Base-by-base conservation (phyloP, 805 yeast genomes). In the Yarrowia porcina region DNA sequence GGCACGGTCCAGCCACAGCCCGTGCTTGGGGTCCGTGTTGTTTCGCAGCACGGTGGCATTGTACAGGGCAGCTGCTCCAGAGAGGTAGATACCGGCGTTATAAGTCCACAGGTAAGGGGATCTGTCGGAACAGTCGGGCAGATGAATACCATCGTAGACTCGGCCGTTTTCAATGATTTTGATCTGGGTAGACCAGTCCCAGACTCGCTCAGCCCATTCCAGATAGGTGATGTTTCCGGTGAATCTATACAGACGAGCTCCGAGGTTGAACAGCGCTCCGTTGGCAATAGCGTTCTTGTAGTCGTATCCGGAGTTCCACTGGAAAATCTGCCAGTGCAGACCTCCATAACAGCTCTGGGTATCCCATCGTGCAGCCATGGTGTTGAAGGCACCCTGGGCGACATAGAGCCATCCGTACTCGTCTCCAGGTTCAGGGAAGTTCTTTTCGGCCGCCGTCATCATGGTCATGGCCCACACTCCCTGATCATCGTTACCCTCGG, bases 401-500 rank as follows among this genome's bases (percentile, higher is more conserved):
- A 89, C 74, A 32, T 85, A 82, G 42, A 89, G 79, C 96, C 96
- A 90, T 66, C 83, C 82, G 28, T 82, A 75, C 33, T 75, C 79
- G 0, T 68, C 64, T 73, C 82, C 77, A 0, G 92, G 91, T 69
- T 89, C 88, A 6, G 89, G 78, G 74, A 90, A 90, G 75, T 88
- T 88, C 71, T 88, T 82, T 71, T 90, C 97, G 1, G 90, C 87
- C 1, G 96, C 96, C 17, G 82, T 84, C 88, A 90, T 85, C 2
- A 80, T 94, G 1, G 94, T 87, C 49, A 90, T 78, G 0, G 96
- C 97, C 97, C 97, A 90, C 71, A 90, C 88, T 0, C 89, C 96
- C 75, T 90, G 97, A 79, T 90, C 97, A 79, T 90, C 97, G 71
- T 90, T 90, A 74, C 97, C 97, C 74, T 90, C 96, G 1, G 94